Percentiles rank a stretch among this genome's conserved stretches.
Conservation (phyloP, 2,329 filamentous ascomycete genomes). For the Graphiopsis chlorocephala region DNA sequence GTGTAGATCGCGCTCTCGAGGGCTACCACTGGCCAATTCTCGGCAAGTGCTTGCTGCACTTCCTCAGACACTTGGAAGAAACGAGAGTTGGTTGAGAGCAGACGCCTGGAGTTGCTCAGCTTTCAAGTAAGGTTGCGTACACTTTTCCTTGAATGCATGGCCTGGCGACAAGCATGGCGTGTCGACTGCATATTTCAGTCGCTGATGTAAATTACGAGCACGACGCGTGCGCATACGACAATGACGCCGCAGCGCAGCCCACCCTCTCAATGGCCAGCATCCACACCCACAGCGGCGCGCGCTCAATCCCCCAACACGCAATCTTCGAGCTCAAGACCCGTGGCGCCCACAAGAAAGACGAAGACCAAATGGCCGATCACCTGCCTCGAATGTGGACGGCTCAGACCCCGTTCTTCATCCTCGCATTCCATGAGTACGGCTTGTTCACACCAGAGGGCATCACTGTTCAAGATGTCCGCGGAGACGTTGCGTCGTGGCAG, state of each 20-base stretch:
- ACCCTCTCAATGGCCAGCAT: neutral
- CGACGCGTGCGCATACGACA: neutral
- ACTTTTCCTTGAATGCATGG: neutral
- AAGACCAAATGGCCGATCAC: constrained; percentile 36
- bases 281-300: constrained; percentile 14
- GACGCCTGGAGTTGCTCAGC: neutral
- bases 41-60: constrained; percentile 71
- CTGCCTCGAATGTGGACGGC: constrained; percentile 49
- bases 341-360: neutral
- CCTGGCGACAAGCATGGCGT: constrained; percentile 2
- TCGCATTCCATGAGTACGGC: constrained; percentile 49
- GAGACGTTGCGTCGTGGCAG: constrained; percentile 44
- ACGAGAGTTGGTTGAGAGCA: constrained; percentile 37
- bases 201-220: neutral
- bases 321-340: constrained; percentile 45
- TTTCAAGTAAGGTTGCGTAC: neutral
- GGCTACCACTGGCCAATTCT: constrained; percentile 79
- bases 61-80: constrained; percentile 77
- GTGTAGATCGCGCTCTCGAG: constrained; percentile 97
- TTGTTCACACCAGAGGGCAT: constrained; percentile 42
- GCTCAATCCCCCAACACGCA: constrained; percentile 40
- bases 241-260: neutral
- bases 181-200: constrained; percentile 8
- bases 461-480: constrained; percentile 37
- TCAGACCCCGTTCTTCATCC: constrained; percentile 52